These are phyloP conservation scores for Yarrowia porcina DNA, from an alignment of 805 yeast genomes.

Conservation along the genomic window DNA sequence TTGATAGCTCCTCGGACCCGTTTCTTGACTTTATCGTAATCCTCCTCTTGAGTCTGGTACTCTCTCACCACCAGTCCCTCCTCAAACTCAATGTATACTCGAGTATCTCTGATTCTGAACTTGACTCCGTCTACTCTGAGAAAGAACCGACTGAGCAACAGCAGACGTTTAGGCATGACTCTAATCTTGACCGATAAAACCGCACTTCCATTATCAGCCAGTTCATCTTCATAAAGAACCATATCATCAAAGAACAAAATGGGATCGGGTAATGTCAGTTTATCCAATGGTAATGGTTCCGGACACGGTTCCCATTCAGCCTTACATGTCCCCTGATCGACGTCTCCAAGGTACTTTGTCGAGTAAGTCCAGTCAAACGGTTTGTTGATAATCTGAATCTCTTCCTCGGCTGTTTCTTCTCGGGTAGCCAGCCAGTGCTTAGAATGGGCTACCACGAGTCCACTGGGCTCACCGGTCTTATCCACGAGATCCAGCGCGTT, in stretches of 20 bases:
- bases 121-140: slow-evolving; percentile 87
- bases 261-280: slow-evolving; percentile 72
- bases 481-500: slow-evolving; percentile 67
- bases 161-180: slow-evolving; percentile 79
- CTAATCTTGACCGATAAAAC: slow-evolving; percentile 74
- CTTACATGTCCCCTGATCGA: slow-evolving; percentile 31
- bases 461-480: slow-evolving; percentile 49
- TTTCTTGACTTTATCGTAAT: slow-evolving; percentile 44
- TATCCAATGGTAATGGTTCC: slow-evolving; percentile 60
- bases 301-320: slow-evolving; percentile 37
- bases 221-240: slow-evolving; percentile 86
- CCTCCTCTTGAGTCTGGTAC: slow-evolving; percentile 64
- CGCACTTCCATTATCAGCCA: slow-evolving; percentile 93
- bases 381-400: slow-evolving; percentile 59
- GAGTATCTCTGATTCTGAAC: slow-evolving; percentile 76
- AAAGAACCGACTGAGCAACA: slow-evolving; percentile 73
- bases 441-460: slow-evolving; percentile 74
- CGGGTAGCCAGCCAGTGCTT: slow-evolving; percentile 64
- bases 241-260: slow-evolving; percentile 87
- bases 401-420: slow-evolving; percentile 38
- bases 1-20: slow-evolving; percentile 50
- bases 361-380: slow-evolving; percentile 98
- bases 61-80: slow-evolving; percentile 67
- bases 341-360: slow-evolving; percentile 64
- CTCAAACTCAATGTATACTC: slow-evolving; percentile 75